A percentile compares a stretch with the other conserved stretches of the same genome.
phyloP scores from a whole-genome alignment of 768 basidiomycete genomes.

The Cyclocybe cylindracea region DNA sequence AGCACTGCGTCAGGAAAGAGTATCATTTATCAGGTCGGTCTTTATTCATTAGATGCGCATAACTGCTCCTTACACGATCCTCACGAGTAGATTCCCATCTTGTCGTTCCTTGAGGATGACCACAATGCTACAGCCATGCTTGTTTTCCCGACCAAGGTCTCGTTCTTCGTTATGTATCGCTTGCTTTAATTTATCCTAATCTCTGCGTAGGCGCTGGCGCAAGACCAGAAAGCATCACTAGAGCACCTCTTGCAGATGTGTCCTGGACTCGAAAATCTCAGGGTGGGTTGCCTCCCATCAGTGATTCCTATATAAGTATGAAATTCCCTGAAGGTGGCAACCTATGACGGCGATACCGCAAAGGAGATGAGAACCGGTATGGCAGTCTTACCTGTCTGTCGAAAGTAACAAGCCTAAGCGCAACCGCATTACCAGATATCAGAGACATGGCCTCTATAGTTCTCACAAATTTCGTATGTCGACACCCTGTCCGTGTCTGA shows the following conservation, averaged over 20 bases:
- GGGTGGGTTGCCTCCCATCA: constrained; percentile 31
- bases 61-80: neutral
- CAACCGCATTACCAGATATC: constrained; percentile 38
- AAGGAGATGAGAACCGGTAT: constrained; percentile 63
- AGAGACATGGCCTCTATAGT: constrained; percentile 77
- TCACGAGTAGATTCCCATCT: constrained; percentile 60
- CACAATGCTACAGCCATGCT: constrained; percentile 69
- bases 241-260: constrained; percentile 64
- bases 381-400: constrained; percentile 5
- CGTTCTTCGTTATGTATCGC: neutral
- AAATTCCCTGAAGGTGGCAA: constrained; percentile 50
- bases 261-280: constrained; percentile 61
- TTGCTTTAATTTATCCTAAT: neutral
- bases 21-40: constrained; percentile 75
- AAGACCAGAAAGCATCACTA: constrained; percentile 78
- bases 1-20: constrained; percentile 91
- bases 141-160: constrained; percentile 86
- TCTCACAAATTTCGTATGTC: constrained; percentile 84
- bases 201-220: constrained; percentile 70
- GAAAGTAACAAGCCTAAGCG: neutral
- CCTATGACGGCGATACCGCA: constrained; percentile 89
- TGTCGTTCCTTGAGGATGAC: constrained; percentile 67
- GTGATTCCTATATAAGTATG: neutral
- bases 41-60: neutral
- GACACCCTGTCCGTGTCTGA: neutral